A percentile compares a stretch with the other conserved stretches of the same genome.
These are phyloP conservation scores for Coprinopsis strossmayeri DNA, from an alignment of 768 basidiomycete genomes.

Conservation along the genomic window DNA sequence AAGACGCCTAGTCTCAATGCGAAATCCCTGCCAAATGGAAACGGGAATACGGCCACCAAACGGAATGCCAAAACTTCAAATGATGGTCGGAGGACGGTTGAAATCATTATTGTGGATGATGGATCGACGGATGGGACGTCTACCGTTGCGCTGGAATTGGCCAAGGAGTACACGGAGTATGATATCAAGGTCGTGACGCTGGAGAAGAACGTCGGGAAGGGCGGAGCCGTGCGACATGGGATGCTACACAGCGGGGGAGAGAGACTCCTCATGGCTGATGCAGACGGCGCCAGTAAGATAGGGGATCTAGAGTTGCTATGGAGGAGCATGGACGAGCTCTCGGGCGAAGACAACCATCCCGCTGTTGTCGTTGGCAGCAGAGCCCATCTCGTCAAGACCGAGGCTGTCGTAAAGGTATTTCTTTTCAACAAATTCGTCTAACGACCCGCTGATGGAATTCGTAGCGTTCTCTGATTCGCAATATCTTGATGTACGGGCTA, in stretches of 20 bases:
- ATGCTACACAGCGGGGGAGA: conserved; percentile 77
- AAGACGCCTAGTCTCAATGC: background rate
- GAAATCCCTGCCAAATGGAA: background rate
- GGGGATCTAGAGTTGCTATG: conserved; percentile 78
- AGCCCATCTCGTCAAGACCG: conserved; percentile 88
- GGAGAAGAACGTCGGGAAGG: conserved; percentile 82
- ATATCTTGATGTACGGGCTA: conserved; percentile 90
- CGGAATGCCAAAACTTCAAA: background rate
- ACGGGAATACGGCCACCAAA: background rate
- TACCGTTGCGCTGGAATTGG: conserved; percentile 55
- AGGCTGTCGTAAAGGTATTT: conserved; percentile 94
- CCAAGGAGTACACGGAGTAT: conserved; percentile 41
- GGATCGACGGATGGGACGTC: conserved; percentile 78
- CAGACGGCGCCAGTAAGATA: conserved; percentile 89
- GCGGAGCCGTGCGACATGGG: conserved; percentile 89
- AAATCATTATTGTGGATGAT: conserved; percentile 88
- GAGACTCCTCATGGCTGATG: conserved; percentile 86
- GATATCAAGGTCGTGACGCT: conserved; percentile 77
- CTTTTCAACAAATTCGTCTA: no score
- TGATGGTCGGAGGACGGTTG: conserved; percentile 53
- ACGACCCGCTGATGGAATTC: background rate
- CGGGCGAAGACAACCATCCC: conserved; percentile 36
- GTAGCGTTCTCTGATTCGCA: conserved; percentile 83
- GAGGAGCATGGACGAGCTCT: conserved; percentile 59
- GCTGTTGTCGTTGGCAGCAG: conserved; percentile 82